phyloP scores from a whole-genome alignment of 257 asterid genomes.

The Plantago ovata region DNA sequence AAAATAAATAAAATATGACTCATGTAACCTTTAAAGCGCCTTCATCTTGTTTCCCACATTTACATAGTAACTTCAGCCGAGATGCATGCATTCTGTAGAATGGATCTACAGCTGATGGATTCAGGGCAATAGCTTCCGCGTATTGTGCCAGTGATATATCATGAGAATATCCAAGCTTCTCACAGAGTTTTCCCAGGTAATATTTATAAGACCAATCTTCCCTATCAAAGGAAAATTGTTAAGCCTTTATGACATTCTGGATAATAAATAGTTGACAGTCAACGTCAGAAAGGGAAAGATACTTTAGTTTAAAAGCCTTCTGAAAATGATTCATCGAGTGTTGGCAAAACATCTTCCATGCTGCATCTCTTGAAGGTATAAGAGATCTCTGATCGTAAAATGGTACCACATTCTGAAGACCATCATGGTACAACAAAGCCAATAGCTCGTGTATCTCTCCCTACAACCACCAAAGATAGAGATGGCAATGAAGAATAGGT shows the following conservation, averaged over 20 bases:
- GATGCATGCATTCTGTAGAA: conserved; percentile 99
- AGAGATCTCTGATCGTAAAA: conserved; percentile 86
- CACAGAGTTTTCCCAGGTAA: conserved; percentile 89
- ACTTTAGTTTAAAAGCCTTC: conserved; percentile 85
- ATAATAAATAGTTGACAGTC: conserved; percentile 24
- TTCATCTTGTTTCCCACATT: conserved; percentile 64
- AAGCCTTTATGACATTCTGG: conserved; percentile 22
- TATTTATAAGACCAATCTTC: conserved; percentile 97
- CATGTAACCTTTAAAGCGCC: conserved; percentile 65
- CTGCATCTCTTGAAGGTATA: conserved; percentile 61
- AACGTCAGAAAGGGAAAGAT: conserved; percentile 29
- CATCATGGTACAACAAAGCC: conserved; percentile 94
- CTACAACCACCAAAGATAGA: conserved; percentile 41
- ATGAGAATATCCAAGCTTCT: conserved; percentile 78
- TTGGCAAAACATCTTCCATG: conserved; percentile 83
- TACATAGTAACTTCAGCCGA: conserved; percentile 80
- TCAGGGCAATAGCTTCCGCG: conserved; percentile 77
- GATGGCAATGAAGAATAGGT: conserved; percentile 10
- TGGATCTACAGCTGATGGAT: conserved; percentile 93
- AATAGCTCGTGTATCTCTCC: conserved; percentile 95
- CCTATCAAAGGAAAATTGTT: conserved; percentile 40
- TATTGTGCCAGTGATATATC: conserved; percentile 65
- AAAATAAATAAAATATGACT: conserved; percentile 13
- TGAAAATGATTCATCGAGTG: conserved; percentile 85
- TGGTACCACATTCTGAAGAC: conserved; percentile 96